A percentile compares a stretch with the other conserved stretches of the same genome.
These are phyloP conservation scores for Starmerella stellata DNA, from an alignment of 805 yeast species.

Conservation along the genomic window DNA sequence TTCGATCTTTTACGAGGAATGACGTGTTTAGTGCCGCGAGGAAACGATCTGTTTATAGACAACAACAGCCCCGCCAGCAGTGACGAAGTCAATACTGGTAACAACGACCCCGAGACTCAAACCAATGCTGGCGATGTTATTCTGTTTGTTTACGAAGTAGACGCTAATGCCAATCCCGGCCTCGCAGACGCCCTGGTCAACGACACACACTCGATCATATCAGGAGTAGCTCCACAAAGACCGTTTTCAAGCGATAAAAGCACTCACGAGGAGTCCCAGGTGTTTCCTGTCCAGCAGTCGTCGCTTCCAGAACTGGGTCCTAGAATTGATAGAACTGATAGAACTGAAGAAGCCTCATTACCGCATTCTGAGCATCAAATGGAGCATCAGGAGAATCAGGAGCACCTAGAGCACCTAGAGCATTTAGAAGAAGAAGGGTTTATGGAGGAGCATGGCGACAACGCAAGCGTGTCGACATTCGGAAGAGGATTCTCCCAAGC, in stretches of 20 bases:
- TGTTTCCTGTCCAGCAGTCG: too few species aligned
- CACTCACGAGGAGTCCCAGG: too few species aligned
- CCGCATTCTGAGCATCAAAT: too few species aligned
- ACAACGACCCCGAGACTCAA: background rate
- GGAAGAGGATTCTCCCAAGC: background rate
- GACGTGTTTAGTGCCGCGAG: conserved; percentile 14
- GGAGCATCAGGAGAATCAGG: too few species aligned
- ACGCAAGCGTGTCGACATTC: background rate
- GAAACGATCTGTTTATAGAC: conserved; percentile 12
- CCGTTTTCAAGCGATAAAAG: too few species aligned
- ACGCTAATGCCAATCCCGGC: conserved; percentile 6
- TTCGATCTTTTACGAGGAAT: conserved; percentile 12
- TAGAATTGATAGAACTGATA: too few species aligned
- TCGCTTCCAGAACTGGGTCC: too few species aligned
- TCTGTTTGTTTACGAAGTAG: conserved; percentile 9
- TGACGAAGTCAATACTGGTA: background rate
- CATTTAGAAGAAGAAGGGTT: too few species aligned
- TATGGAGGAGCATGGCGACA: too few species aligned
- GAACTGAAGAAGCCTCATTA: too few species aligned
- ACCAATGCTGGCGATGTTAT: conserved; percentile 4
- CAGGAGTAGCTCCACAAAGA: too few species aligned
- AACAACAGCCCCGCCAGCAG: conserved; percentile 5
- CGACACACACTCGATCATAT: conserved; percentile 6
- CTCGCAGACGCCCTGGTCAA: conserved; percentile 10
- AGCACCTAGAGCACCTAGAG: too few species aligned